Evolutionary conservation across 306 rosid genomes (phyloP).

Genomic region (Canavalia ensiformis): DNA sequence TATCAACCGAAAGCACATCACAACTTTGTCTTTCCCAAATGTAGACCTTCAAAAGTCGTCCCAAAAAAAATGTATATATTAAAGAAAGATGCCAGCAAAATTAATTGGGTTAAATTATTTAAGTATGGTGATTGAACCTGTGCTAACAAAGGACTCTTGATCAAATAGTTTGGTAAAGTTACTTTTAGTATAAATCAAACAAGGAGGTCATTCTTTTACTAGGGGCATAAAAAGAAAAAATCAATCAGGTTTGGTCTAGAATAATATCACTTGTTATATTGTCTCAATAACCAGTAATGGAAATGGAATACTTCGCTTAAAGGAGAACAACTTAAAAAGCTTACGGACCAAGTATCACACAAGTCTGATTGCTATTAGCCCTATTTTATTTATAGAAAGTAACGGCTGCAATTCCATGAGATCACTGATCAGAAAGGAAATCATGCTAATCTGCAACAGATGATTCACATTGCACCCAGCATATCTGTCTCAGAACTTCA

Average conservation of each 20-base stretch:
- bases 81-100: conserved; percentile 12
- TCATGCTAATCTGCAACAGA: conserved; percentile 12
- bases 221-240: background rate
- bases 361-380: background rate
- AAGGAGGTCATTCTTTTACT: background rate
- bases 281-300: background rate
- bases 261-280: background rate
- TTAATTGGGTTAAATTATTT: background rate
- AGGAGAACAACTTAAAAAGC: background rate
- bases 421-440: conserved; percentile 22
- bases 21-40: conserved; percentile 11
- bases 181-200: background rate
- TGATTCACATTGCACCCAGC: conserved; percentile 19
- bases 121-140: background rate
- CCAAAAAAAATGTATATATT: background rate
- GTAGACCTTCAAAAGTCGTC: background rate
- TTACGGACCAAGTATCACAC: background rate
- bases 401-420: background rate
- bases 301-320: background rate
- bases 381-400: background rate
- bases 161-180: conserved; percentile 5
- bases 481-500: conserved; percentile 9
- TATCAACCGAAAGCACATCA: conserved; percentile 5
- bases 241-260: background rate
- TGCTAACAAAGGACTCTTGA: background rate